Conservation (phyloP, 352 stramenopile species). For the Blastocystis sp. region DNA sequence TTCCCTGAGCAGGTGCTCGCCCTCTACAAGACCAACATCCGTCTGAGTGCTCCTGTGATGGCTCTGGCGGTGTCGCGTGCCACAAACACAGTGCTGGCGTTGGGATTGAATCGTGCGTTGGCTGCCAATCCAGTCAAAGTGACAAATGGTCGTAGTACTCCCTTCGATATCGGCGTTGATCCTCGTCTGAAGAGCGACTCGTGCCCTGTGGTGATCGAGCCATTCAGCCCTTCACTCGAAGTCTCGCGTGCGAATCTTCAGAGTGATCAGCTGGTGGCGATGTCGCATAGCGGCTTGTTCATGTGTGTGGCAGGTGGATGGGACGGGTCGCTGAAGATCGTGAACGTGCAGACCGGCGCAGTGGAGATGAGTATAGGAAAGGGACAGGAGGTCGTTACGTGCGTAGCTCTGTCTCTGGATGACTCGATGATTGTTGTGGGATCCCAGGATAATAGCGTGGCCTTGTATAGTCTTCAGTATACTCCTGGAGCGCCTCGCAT, state of each 20-base stretch:
- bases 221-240: constrained; percentile 9
- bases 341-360: constrained; percentile 18
- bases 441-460: constrained; percentile 9
- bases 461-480: not conserved
- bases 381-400: constrained; percentile 17
- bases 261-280: constrained; percentile 11
- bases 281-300: constrained; percentile 13
- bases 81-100: not conserved
- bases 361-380: not conserved
- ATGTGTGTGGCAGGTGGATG: constrained; percentile 21
- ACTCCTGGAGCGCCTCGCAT: not conserved
- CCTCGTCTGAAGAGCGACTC: not conserved
- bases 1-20: not conserved
- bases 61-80: not conserved
- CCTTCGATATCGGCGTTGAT: constrained; percentile 41
- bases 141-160: not conserved
- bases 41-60: not conserved
- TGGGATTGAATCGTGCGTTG: not conserved
- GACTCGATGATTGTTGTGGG: constrained; percentile 11
- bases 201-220: not conserved
- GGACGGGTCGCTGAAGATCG: constrained; percentile 37
- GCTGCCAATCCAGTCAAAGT: constrained; percentile 2
- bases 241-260: not conserved
- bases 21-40: constrained; percentile 54
- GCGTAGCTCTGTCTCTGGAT: constrained; percentile 14